Percentiles rank a stretch among this genome's conserved stretches.
Conservation (phyloP, 1,139 yeast species). For the Spathaspora sp. region DNA sequence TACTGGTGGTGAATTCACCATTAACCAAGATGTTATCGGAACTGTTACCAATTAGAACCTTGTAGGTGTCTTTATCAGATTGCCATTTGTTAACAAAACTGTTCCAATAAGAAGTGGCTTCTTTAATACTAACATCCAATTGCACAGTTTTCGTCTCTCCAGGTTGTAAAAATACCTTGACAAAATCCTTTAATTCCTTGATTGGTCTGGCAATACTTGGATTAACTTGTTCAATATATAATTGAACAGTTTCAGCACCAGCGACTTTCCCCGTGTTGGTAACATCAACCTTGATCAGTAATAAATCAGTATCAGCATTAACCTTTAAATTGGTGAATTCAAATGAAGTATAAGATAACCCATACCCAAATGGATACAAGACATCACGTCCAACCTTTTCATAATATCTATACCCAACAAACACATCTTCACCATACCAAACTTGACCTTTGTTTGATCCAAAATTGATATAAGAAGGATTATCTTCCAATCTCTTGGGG, state of each 20-base stretch:
- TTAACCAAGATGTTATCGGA: constrained; percentile 28
- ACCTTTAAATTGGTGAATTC: constrained; percentile 16
- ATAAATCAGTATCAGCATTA: constrained; percentile 11
- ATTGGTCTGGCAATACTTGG: constrained; percentile 50
- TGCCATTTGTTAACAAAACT: constrained; percentile 49
- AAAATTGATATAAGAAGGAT: constrained; percentile 24
- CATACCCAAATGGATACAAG: constrained; percentile 25
- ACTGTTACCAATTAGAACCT: constrained; percentile 45
- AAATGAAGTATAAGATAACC: constrained; percentile 25
- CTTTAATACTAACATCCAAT: constrained; percentile 39
- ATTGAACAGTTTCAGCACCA: constrained; percentile 51
- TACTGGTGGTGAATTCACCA: constrained; percentile 32
- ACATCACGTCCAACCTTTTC: constrained; percentile 20
- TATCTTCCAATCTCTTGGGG: constrained; percentile 23
- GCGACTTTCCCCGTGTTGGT: constrained; percentile 36
- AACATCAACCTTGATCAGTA: constrained; percentile 28
- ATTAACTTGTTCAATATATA: constrained; percentile 39
- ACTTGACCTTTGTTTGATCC: constrained; percentile 23
- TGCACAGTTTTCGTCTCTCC: constrained; percentile 39
- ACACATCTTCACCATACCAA: constrained; percentile 27
- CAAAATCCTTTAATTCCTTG: constrained; percentile 58
- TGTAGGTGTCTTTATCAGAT: constrained; percentile 48
- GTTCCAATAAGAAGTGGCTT: constrained; percentile 57
- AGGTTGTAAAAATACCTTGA: constrained; percentile 43
- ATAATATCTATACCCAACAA: constrained; percentile 27